Evolutionary conservation across 2,329 filamentous ascomycete genomes (phyloP), one percentile per base, ranked within the genome.

Genomic region (Colletotrichum cuscutae): DNA sequence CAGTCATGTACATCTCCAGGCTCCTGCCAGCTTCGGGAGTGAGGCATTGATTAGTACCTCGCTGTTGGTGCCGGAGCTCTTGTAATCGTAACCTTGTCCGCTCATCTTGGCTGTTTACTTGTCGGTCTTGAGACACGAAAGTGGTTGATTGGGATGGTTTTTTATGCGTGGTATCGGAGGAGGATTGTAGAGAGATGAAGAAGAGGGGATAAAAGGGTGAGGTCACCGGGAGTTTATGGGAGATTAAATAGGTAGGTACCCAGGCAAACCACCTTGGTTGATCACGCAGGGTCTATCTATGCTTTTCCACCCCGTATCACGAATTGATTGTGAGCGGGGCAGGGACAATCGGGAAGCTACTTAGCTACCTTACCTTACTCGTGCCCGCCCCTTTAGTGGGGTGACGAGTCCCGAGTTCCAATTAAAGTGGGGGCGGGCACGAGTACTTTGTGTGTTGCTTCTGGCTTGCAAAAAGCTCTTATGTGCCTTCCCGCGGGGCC

Each of bases 1-100:
- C 42, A 70, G 70, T 3, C 28, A 30, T 11, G 24, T 2, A 32
- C 15, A 19, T 22, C 28, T 2, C 28, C 26, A 12, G 13, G 11
- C 22, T 9, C 5, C 12, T 22, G 9, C 0, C 6, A 22, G n/a
- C 3, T 13, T 8, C 13, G 42, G 37, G 42, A 49, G 9, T 13
- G 15, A 19, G 52, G 64, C n/a, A 30, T 28, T n/a, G 22, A 15
- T 2, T 37, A 42, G 3, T 82, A 91, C 91, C 85, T 91, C 85
- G 81, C 81, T 88, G 83, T 93, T 93, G 80, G 88, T 91, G 79
- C 92, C 91, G 77, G 81, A 83, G 81, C 83, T 81, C 77, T 86
- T 88, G 82, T 84, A 84, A 1, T 77, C 77, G 81, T 83, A 88
- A 60, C 72, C 81, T 28, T 78, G 59, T 24, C 66, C 74, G 71